Evolutionary conservation across 164 flowering plant genomes (phyloP), one percentile per base, ranked within the genome.

Genomic region (Liquidambar formosana): DNA sequence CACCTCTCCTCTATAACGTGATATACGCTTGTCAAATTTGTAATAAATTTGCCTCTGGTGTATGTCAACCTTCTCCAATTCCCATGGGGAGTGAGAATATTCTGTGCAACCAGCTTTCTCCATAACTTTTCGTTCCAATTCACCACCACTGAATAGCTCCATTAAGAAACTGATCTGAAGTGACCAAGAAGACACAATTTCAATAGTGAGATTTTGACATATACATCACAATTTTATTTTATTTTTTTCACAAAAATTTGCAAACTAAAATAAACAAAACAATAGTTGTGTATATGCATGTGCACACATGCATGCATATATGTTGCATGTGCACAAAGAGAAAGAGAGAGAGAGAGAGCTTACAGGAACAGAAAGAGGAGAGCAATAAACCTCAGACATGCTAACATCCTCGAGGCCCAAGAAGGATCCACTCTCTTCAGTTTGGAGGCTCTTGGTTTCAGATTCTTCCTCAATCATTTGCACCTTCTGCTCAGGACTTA

Each of bases 401-500:
- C 69, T 81, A 58, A 87, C 91, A 76, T 92, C 97, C 78, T 88
- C 95, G 58, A 79, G 75, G 33, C 77, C 97, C 78, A 92, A 72
- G 68, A 89, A 85, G 16, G 90, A 73, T 41, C 94, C 97, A 77
- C 84, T 83, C 80, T 92, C 99, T 73, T 92, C 99, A 57, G 77
- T 69, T 70, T 80, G 89, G 33, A 92, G 86, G 77, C 65, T 75
- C 79, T 84, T 89, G 47, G 77, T 47, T 67, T 84, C 94, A 53
- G 90, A 81, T 71, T 92, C 95, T 78, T 88, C 95, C 76, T 91
- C 97, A 68, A 83, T 86, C 56, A 92, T 79, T 73, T 77, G 86
- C 69, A 89, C 93, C 86, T 91, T 95, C 89, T 95, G 99, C 81
- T 95, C 99, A 62, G 89, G 99, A 66, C 79, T 88, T 85, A 95